Evolutionary conservation across 1,139 yeast genomes (phyloP).

Genomic region (Entelexis sorbosivorans): DNA sequence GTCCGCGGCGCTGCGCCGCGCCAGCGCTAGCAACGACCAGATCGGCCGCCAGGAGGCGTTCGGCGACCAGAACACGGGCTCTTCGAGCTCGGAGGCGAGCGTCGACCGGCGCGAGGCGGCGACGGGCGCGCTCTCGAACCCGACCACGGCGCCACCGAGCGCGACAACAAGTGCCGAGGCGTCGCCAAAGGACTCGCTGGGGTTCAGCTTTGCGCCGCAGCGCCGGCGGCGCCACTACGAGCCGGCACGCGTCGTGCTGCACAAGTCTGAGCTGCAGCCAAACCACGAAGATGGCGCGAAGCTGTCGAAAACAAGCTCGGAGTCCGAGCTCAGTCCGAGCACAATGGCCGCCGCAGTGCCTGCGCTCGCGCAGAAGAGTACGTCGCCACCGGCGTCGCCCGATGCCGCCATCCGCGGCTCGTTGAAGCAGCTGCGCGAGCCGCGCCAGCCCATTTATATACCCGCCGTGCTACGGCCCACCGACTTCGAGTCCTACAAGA

Average conservation of each 20-base stretch:
- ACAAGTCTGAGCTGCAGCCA: slow-evolving; percentile 18
- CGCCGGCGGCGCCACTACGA: slow-evolving; percentile 20
- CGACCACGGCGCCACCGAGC: not conserved
- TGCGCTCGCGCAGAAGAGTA: not conserved
- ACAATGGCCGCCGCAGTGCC: slow-evolving; percentile 5
- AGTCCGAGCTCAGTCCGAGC: not conserved
- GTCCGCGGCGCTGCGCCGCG: slow-evolving; percentile 23
- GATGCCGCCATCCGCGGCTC: slow-evolving; percentile 19
- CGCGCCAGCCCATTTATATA: slow-evolving; percentile 72
- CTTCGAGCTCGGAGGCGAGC: slow-evolving; percentile 2
- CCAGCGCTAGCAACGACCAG: slow-evolving; percentile 24
- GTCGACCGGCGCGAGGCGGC: not conserved
- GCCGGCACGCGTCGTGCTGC: slow-evolving; percentile 24
- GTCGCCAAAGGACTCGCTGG: slow-evolving; percentile 9
- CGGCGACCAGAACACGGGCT: slow-evolving; percentile 14
- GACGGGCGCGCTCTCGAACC: not conserved
- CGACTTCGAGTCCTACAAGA: slow-evolving; percentile 18
- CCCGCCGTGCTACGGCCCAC: slow-evolving; percentile 78
- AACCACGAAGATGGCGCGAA: not conserved
- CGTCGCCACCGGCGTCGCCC: slow-evolving; percentile 16
- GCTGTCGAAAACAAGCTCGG: not conserved
- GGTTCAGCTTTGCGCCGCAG: slow-evolving; percentile 4
- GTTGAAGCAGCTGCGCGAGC: slow-evolving; percentile 34
- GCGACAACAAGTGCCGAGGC: slow-evolving; percentile 1
- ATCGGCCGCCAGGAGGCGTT: slow-evolving; percentile 31